These are phyloP conservation scores for Iberis pinnata DNA, from an alignment of 345 rosid genomes.

Conservation along the genomic window DNA sequence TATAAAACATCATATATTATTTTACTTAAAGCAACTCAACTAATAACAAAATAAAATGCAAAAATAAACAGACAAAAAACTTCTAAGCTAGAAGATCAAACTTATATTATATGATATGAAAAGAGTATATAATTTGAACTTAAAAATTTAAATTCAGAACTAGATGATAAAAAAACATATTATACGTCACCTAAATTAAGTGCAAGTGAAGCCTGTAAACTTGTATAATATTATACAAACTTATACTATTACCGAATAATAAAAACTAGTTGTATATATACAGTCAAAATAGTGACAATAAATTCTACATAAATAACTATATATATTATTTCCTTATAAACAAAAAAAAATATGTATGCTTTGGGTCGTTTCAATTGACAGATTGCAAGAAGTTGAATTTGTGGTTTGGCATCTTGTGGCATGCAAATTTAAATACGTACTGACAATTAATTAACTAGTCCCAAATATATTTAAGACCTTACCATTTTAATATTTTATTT, in stretches of 20 bases:
- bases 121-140: neutral
- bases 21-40: no score
- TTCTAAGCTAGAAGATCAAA: no score
- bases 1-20: no score
- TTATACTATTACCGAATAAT: neutral
- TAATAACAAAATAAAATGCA: no score
- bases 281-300: slow-evolving; percentile 5
- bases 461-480: neutral
- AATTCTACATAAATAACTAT: neutral
- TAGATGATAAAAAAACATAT: no score
- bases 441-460: slow-evolving; percentile 10
- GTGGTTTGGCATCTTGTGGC: slow-evolving; percentile 32
- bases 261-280: neutral
- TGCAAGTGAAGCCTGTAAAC: no score
- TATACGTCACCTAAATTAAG: no score
- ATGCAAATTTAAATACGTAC: slow-evolving; percentile 35
- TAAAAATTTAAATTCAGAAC: neutral
- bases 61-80: no score
- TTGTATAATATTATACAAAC: no score
- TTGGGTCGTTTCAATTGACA: slow-evolving; percentile 30
- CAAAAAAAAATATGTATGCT: slow-evolving; percentile 3
- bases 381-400: slow-evolving; percentile 28
- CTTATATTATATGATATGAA: no score
- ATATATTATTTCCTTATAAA: neutral
- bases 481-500: neutral